Conservation (phyloP, 2,329 filamentous ascomycete genomes). For the Neofusicoccum ribis region DNA sequence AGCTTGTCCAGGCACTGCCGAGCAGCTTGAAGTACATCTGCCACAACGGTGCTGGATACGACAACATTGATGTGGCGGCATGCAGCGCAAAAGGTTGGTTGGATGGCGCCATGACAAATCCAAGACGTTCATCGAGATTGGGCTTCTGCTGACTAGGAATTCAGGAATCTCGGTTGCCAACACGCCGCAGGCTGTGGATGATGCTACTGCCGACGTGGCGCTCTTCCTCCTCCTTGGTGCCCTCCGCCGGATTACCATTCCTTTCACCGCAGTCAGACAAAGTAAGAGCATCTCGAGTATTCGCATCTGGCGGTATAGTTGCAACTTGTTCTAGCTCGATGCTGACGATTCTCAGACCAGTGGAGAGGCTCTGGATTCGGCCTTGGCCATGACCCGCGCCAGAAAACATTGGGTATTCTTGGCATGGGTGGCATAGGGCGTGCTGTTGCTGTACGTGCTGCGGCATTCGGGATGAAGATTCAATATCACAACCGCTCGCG, state of each 20-base stretch:
- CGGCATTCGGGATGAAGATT: conserved; percentile 58
- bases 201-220: conserved; percentile 53
- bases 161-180: conserved; percentile 46
- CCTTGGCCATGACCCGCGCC: conserved; percentile 55
- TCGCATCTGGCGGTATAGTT: conserved; percentile 17
- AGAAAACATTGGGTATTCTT: conserved; percentile 57
- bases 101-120: conserved; percentile 27
- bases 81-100: conserved; percentile 44
- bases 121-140: no score
- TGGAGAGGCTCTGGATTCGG: conserved; percentile 41
- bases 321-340: neutral
- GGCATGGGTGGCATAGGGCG: conserved; percentile 63
- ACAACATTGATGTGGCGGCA: conserved; percentile 58
- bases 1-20: conserved; percentile 45
- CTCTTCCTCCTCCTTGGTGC: conserved; percentile 55
- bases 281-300: conserved; percentile 27
- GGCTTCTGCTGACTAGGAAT: conserved; percentile 21
- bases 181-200: conserved; percentile 51
- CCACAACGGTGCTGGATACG: conserved; percentile 57
- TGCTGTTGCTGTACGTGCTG: conserved; percentile 50
- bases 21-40: conserved; percentile 46
- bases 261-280: conserved; percentile 48
- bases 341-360: conserved; percentile 26
- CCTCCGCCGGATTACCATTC: conserved; percentile 50
- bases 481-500: conserved; percentile 58